Base-by-base conservation (phyloP, 2,329 filamentous ascomycete genomes). In the Colletotrichum sidae region DNA sequence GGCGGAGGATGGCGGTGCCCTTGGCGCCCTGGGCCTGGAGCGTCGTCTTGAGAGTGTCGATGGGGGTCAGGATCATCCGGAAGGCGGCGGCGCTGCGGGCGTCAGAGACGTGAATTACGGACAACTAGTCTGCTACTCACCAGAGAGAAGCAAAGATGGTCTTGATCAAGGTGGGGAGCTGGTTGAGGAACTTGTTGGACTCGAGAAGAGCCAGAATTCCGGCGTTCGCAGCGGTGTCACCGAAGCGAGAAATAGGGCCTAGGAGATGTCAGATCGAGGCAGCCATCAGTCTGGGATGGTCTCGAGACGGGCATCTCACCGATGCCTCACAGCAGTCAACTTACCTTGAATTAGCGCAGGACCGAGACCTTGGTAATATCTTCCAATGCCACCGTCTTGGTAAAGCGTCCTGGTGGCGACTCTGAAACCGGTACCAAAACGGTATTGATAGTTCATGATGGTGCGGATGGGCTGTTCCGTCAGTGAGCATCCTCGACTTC, bases 381-480 rank as follows among this genome's bases (percentile, higher is more conserved):
- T 74, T 0, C 78, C 66, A 41, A 80, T 57, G 0, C 81, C 80
- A 3, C 81, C 79, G 7, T 81, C 77, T 0, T 72, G 68, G 57
- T 82, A 81, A 2, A 84, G 74, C 0, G 78, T 82, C 13, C 72
- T 69, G 1, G 76, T 78, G 0, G 81, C 80, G 1, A 69, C 55
- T 3, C 74, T 76, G 59, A 84, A 83, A 0, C 78, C 74, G 0
- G 75, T 77, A 1, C 81, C 81, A 44, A 79, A 81, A 2, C 81
- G 81, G 57, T 84, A 84, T 65, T 84, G 81, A 49, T 83, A 84
- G 70, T 84, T 84, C 81, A 84, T 84, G 11, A 83, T 81, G 0
- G 81, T 84, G 6, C 81, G 77, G 4, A 84, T 72, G 4, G 81
- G 82, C 81, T 83, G 51, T 4, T 34, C 10, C 5, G 9, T 6